Percentiles rank a stretch among this genome's conserved stretches.
These are phyloP conservation scores for Stagonosporopsis chrysanthemi DNA, from an alignment of 2,329 filamentous ascomycete genomes.

Conservation along the genomic window DNA sequence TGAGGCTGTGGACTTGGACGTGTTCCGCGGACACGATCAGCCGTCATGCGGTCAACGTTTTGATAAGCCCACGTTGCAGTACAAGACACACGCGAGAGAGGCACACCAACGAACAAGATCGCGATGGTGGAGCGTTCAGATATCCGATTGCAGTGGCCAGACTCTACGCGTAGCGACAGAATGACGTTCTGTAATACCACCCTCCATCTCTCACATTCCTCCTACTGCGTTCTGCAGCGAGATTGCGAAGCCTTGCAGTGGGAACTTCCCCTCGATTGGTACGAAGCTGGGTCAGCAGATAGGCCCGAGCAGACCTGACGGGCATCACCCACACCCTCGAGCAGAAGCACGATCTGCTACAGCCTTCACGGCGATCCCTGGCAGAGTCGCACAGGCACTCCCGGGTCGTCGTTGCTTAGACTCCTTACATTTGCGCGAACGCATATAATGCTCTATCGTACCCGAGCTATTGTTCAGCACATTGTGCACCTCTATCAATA, in stretches of 20 bases:
- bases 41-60: neutral
- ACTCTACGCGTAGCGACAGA: neutral
- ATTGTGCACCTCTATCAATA: neutral
- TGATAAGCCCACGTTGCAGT: slow-evolving; percentile 9
- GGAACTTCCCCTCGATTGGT: slow-evolving; percentile 8
- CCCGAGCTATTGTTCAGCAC: slow-evolving; percentile 4
- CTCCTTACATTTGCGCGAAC: slow-evolving; percentile 18
- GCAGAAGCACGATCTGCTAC: slow-evolving; percentile 17
- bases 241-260: slow-evolving; percentile 18
- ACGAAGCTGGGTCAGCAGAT: slow-evolving; percentile 18
- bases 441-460: slow-evolving; percentile 14
- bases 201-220: slow-evolving; percentile 13
- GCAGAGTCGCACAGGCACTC: slow-evolving; percentile 13
- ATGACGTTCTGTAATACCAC: slow-evolving; percentile 19
- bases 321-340: slow-evolving; percentile 10
- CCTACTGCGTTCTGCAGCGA: slow-evolving; percentile 17
- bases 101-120: neutral
- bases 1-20: slow-evolving; percentile 8
- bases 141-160: slow-evolving; percentile 1
- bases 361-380: slow-evolving; percentile 16
- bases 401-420: slow-evolving; percentile 1
- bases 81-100: slow-evolving; percentile 11
- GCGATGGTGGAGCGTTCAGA: slow-evolving; percentile 1
- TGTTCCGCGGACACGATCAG: neutral
- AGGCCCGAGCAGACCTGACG: slow-evolving; percentile 11